These are phyloP conservation scores for Lentinula lateritia DNA, from an alignment of 768 basidiomycete species.

Conservation along the genomic window DNA sequence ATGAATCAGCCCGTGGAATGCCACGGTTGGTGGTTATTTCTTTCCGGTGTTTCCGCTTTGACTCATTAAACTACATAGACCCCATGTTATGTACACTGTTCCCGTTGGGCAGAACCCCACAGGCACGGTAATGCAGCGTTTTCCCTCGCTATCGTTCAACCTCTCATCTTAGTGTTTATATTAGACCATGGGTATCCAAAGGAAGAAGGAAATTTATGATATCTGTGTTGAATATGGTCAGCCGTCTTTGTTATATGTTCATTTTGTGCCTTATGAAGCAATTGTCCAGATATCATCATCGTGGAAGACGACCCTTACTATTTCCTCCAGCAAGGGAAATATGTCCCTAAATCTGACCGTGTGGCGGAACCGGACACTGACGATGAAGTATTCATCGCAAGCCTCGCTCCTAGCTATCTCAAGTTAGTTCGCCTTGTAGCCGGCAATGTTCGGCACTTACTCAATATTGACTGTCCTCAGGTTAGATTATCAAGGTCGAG, in stretches of 20 bases:
- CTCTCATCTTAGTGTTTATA: not conserved
- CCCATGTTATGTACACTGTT: conserved; percentile 68
- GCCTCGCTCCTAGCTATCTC: conserved; percentile 58
- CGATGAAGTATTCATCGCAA: conserved; percentile 41
- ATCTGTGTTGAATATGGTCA: conserved; percentile 76
- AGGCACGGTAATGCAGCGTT: conserved; percentile 46
- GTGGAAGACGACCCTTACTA: conserved; percentile 81
- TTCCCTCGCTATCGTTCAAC: not conserved
- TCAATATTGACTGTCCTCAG: conserved; percentile 19
- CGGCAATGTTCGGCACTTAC: too few species aligned
- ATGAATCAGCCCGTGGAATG: conserved; percentile 49
- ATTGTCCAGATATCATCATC: conserved; percentile 57
- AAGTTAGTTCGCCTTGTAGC: conserved; percentile 25
- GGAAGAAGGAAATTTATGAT: conserved; percentile 80
- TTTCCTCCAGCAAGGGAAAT: conserved; percentile 62
- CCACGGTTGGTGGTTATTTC: conserved; percentile 35
- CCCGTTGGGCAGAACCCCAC: conserved; percentile 86
- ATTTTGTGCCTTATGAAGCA: not conserved
- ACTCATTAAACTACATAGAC: conserved; percentile 28
- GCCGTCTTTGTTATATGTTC: conserved; percentile 2
- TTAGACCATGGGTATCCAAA: conserved; percentile 52
- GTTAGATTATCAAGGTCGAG: conserved; percentile 75
- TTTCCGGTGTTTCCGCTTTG: not conserved
- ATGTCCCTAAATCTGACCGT: conserved; percentile 38
- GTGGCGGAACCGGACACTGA: conserved; percentile 17